phyloP scores from a whole-genome alignment of 345 rosid genomes.

The Populus alba region DNA sequence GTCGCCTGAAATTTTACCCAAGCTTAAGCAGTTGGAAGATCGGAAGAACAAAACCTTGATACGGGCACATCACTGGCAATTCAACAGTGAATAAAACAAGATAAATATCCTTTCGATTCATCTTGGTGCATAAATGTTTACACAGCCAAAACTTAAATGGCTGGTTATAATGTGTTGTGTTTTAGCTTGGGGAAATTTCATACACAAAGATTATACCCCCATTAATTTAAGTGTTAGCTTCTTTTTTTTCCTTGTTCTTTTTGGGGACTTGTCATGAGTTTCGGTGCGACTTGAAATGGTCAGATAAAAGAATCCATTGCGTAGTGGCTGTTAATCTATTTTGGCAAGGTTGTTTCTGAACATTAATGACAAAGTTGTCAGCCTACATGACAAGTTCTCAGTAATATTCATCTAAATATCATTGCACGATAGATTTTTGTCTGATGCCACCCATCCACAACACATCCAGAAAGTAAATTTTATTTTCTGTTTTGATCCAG shows the following conservation, averaged over 20 bases:
- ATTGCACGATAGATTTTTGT: not conserved
- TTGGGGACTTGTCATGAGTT: not conserved
- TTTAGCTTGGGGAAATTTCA: not conserved
- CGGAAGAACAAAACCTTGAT: not conserved
- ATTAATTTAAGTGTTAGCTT: not conserved
- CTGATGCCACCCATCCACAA: not conserved
- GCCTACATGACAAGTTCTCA: not conserved
- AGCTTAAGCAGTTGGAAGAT: not conserved
- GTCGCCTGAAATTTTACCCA: not conserved
- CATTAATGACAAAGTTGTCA: not conserved
- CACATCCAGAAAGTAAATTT: not conserved
- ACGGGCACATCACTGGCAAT: not conserved
- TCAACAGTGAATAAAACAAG: not conserved
- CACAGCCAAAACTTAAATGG: not conserved
- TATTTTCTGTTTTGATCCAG: not conserved
- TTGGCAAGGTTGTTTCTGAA: not conserved
- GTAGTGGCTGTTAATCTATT: not conserved
- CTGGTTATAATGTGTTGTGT: not conserved
- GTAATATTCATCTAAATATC: not conserved
- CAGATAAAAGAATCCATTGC: not conserved
- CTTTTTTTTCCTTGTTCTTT: not conserved
- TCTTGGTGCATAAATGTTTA: not conserved
- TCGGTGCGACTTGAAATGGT: not conserved
- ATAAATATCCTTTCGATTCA: not conserved
- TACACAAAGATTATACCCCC: not conserved